A percentile compares a stretch with the other conserved stretches of the same genome.
These are phyloP conservation scores for Pleoardoris graminearum DNA, from an alignment of 2,329 filamentous ascomycete genomes.

Conservation along the genomic window DNA sequence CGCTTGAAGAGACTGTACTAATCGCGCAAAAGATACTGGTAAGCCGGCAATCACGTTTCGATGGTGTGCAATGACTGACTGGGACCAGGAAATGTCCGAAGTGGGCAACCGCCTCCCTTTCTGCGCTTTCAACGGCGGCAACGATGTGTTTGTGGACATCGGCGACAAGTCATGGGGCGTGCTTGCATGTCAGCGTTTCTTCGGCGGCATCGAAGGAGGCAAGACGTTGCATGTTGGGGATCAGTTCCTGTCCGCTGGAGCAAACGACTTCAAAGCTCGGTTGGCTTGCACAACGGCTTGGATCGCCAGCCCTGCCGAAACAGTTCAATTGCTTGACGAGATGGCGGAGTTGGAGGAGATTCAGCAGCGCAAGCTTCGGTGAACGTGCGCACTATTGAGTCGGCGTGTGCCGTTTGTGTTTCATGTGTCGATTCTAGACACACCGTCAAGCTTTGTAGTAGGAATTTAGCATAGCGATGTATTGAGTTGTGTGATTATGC, in stretches of 20 bases:
- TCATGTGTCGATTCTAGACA: too few relatives aligned
- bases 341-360: conserved; percentile 55
- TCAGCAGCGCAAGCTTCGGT: conserved; percentile 44
- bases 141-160: conserved; percentile 98
- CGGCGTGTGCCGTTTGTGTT: too few relatives aligned
- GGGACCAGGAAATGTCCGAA: conserved; percentile 66
- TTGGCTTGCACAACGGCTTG: conserved; percentile 93
- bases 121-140: conserved; percentile 97
- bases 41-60: conserved; percentile 10
- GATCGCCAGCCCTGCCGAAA: conserved; percentile 93
- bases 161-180: conserved; percentile 98
- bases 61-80: conserved; percentile 14
- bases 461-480: too few relatives aligned
- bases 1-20: conserved; percentile 92
- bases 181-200: conserved; percentile 86
- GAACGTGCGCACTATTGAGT: conserved; percentile 4
- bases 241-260: conserved; percentile 85
- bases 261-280: conserved; percentile 96
- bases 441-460: too few relatives aligned
- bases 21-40: conserved; percentile 86
- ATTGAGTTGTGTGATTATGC: too few relatives aligned
- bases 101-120: conserved; percentile 77
- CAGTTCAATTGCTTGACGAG: conserved; percentile 86
- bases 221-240: conserved; percentile 92
- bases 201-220: conserved; percentile 72